phyloP scores from a whole-genome alignment of 306 rosid species.

The Oxytropis ochrocephala region DNA sequence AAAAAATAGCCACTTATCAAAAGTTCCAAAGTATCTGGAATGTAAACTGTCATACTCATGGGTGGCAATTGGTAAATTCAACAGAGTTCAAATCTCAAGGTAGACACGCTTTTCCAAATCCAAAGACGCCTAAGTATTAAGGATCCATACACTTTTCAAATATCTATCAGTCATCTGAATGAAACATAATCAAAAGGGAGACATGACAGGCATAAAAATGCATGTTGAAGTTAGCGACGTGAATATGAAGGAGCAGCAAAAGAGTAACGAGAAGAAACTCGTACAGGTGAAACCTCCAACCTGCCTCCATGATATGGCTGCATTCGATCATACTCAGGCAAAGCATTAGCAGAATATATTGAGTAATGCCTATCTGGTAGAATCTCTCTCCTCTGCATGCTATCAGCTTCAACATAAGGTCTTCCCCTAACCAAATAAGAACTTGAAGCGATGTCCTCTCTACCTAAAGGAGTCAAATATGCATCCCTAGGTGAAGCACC shows the following conservation, averaged over 20 bases:
- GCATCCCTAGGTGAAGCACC: conserved; percentile 37
- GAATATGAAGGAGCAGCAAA: conserved; percentile 44
- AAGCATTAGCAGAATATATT: too few species aligned
- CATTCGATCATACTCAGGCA: too few species aligned
- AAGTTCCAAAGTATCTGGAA: neutral
- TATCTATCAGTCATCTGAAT: neutral
- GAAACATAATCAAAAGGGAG: neutral
- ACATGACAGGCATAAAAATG: neutral
- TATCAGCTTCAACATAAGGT: conserved; percentile 30
- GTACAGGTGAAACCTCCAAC: too few species aligned
- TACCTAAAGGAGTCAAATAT: conserved; percentile 35
- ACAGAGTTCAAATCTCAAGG: neutral
- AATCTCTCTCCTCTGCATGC: too few species aligned
- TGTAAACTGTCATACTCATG: neutral
- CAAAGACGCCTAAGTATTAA: neutral
- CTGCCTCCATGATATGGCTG: too few species aligned
- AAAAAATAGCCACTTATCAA: neutral
- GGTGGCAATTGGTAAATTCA: neutral
- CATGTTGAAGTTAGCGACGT: conserved; percentile 23
- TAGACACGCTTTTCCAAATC: neutral
- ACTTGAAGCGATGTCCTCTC: conserved; percentile 48
- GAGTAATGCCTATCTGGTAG: too few species aligned
- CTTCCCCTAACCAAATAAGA: conserved; percentile 38
- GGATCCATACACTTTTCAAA: neutral
- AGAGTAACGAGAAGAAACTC: conserved; percentile 69